These are phyloP conservation scores for Solanum phureja DNA, from an alignment of 257 asterid genomes.

Conservation along the genomic window DNA sequence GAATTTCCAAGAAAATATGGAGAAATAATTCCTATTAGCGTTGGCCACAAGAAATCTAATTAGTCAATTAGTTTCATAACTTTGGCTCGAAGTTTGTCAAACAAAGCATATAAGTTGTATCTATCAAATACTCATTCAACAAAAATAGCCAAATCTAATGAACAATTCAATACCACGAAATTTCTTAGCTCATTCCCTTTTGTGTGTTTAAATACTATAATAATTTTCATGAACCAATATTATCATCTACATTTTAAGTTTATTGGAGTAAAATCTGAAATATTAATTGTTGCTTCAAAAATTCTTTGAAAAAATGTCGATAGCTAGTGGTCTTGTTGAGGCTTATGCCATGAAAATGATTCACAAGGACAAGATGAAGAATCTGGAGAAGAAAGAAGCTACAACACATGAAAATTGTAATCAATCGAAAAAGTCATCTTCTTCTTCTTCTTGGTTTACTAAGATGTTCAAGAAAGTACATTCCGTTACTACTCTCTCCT, in stretches of 20 bases:
- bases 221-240: not conserved
- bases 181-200: not conserved
- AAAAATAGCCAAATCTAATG: not conserved
- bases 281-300: not conserved
- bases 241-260: not conserved
- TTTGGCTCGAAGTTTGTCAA: not conserved
- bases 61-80: not conserved
- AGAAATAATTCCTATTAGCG: not conserved
- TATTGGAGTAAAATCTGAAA: not conserved
- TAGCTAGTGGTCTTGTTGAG: constrained; percentile 25
- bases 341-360: constrained; percentile 29
- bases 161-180: not conserved
- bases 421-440: not conserved
- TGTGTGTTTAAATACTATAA: not conserved
- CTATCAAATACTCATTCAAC: not conserved
- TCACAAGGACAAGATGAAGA: constrained; percentile 39
- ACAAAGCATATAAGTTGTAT: not conserved
- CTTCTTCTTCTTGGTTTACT: not conserved
- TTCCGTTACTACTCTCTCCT: not conserved
- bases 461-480: not conserved
- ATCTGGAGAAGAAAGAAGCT: not conserved
- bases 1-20: not conserved
- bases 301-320: constrained; percentile 14
- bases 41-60: not conserved
- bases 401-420: not conserved